Base-by-base conservation (phyloP, 805 yeast genomes). In the Cyberlindnera maclurae region DNA sequence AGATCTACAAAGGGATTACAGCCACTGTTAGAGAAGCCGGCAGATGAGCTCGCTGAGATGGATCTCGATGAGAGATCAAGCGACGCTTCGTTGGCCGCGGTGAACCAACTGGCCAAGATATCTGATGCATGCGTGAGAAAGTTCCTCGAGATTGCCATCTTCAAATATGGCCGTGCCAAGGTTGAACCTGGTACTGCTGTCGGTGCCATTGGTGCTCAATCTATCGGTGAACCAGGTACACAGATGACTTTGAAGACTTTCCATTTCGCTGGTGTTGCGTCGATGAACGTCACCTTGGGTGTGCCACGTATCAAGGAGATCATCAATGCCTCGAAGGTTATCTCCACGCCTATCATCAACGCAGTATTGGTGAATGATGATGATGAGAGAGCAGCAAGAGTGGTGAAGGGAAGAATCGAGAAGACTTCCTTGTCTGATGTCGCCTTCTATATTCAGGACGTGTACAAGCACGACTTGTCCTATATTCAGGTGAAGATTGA, bases 251-350 rank as follows among this genome's bases (percentile, higher is more conserved):
- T 83, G 57, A 83, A 83, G 59, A 83, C 94, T 43, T 90, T 90
- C 86, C 98, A 93, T 71, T 93, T 93, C 73, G 98, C 98, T 55
- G 98, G 98, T 73, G 98, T 93, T 41, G 97, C 98, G 27, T 84
- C 96, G 34, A 93, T 90, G 97, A 93, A 93, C 68, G 96, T 90
- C 49, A 93, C 98, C 0, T 75, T 93, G 51, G 98, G 98, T 76
- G 98, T 93, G 38, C 98, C 98, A 36, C 96, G 98, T 75, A 90
- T 93, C 60, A 93, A 93, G 65, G 98, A 93, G 70, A 93, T 93
- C 60, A 93, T 93, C 60, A 93, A 93, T 60, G 98, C 98, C 3
- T 85, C 97, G 15, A 93, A 93, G 60, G 76, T 78, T 15, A 93
- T 93, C 52, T 86, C 96, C 6, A 93, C 98, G 7, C 98, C 98